Evolutionary conservation across 495 filamentous ascomycete species (phyloP).

Genomic region (Hypoxylon lienhwacheense): DNA sequence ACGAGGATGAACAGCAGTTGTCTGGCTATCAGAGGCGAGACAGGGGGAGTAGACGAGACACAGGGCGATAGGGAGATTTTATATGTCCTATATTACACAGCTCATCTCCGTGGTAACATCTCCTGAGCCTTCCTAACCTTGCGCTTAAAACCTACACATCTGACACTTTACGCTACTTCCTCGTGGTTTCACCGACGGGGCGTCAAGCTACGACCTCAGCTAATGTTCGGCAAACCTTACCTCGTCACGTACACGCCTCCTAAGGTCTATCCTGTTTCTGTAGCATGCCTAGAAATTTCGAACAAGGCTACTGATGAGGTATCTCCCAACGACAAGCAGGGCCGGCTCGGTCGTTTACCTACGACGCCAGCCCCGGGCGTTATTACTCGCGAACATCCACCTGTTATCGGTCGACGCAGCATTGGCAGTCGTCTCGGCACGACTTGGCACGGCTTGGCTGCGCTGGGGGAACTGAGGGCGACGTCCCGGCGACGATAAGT

Average conservation of each 20-base stretch:
- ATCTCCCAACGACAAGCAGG: too few species aligned
- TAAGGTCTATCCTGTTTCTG: slow-evolving; percentile 15
- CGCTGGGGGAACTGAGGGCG: slow-evolving; percentile 18
- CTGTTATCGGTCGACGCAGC: slow-evolving; percentile 20
- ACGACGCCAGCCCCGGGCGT: slow-evolving; percentile 10
- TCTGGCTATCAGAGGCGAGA: slow-evolving; percentile 15
- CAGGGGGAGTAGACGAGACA: neutral
- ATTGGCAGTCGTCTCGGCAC: too few species aligned
- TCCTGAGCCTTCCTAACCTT: too few species aligned
- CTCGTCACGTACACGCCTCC: slow-evolving; percentile 6
- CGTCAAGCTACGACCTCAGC: neutral
- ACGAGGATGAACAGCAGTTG: too few species aligned
- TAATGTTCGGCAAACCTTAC: slow-evolving; percentile 1
- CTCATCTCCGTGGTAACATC: too few species aligned
- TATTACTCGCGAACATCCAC: slow-evolving; percentile 18
- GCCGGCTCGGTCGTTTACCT: slow-evolving; percentile 9
- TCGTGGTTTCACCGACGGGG: slow-evolving; percentile 27
- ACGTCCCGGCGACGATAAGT: slow-evolving; percentile 27
- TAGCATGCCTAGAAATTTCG: slow-evolving; percentile 8
- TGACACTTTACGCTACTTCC: slow-evolving; percentile 1
- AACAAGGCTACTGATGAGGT: too few species aligned
- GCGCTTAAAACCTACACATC: neutral
- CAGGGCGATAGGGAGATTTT: slow-evolving; percentile 20
- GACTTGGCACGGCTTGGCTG: slow-evolving; percentile 29
- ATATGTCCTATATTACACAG: slow-evolving; percentile 22